Evolutionary conservation across 1,284 basidiomycete species (phyloP).

Genomic region (Ganoderma lucidum): DNA sequence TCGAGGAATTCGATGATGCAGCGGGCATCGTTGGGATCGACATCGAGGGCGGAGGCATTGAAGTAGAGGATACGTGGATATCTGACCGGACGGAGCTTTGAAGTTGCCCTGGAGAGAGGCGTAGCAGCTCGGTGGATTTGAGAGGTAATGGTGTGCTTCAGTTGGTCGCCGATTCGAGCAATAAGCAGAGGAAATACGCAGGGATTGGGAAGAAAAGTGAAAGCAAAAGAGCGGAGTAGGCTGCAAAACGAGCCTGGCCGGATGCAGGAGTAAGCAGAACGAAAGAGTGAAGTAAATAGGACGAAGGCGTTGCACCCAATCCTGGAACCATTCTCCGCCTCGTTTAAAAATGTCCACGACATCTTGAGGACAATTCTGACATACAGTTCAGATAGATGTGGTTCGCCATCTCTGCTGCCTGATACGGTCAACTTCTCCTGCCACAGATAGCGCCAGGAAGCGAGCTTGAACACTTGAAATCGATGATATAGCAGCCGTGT

Average conservation of each 20-base stretch:
- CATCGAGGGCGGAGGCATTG: not conserved
- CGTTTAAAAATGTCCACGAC: not conserved
- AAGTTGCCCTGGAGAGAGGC: too few species aligned
- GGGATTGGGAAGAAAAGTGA: not conserved
- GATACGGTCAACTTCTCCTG: not conserved
- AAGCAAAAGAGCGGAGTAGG: not conserved
- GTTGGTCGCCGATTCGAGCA: not conserved
- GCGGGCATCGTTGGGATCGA: not conserved
- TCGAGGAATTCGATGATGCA: slow-evolving; percentile 3
- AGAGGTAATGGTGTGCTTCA: not conserved
- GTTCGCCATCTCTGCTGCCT: not conserved
- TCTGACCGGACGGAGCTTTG: too few species aligned
- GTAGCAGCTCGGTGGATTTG: too few species aligned
- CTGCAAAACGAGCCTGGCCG: not conserved
- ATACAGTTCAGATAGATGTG: not conserved
- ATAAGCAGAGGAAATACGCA: not conserved
- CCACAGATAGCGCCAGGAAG: not conserved
- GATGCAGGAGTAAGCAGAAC: not conserved
- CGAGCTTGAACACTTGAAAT: not conserved
- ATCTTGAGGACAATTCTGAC: not conserved
- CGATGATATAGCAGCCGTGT: not conserved
- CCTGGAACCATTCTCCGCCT: not conserved
- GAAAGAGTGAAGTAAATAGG: not conserved
- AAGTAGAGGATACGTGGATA: not conserved
- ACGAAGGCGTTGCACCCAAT: not conserved